Conservation (phyloP, 148 eudicot species). For the Amaranthus palmeri region DNA sequence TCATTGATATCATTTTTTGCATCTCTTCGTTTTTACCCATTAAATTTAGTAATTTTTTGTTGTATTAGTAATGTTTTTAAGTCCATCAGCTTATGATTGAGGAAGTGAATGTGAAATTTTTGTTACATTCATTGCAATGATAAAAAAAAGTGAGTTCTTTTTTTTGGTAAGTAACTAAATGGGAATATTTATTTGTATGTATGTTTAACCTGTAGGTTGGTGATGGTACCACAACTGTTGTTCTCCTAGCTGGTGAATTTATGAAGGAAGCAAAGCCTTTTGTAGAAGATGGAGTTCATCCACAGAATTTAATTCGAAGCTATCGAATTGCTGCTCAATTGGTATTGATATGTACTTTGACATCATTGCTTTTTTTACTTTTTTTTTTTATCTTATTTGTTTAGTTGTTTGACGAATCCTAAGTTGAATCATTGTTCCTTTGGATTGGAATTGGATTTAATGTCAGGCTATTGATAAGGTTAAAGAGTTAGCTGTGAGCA, state of each 20-base stretch:
- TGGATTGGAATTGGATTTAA: background rate
- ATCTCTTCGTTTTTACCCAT: too few relatives aligned
- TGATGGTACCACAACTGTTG: conserved; percentile 98
- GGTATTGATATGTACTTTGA: conserved; percentile 33
- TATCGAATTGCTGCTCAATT: conserved; percentile 64
- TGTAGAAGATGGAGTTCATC: conserved; percentile 94
- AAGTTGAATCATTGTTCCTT: background rate
- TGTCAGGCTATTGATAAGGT: conserved; percentile 79
- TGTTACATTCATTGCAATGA: background rate
- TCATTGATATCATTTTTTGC: too few relatives aligned
- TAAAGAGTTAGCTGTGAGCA: conserved; percentile 80
- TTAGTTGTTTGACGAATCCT: background rate
- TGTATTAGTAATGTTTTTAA: background rate
- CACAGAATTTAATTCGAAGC: conserved; percentile 87
- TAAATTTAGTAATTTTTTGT: background rate
- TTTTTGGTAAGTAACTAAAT: background rate
- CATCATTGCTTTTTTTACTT: background rate
- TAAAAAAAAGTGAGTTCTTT: too few relatives aligned
- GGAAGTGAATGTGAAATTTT: background rate
- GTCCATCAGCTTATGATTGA: background rate
- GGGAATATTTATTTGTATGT: background rate
- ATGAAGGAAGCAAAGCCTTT: conserved; percentile 94
- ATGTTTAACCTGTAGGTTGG: conserved; percentile 55
- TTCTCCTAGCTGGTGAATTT: conserved; percentile 87
- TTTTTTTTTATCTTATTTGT: background rate